Base-by-base conservation (phyloP, 2,329 filamentous ascomycete species). In the Catunica adiposa region DNA sequence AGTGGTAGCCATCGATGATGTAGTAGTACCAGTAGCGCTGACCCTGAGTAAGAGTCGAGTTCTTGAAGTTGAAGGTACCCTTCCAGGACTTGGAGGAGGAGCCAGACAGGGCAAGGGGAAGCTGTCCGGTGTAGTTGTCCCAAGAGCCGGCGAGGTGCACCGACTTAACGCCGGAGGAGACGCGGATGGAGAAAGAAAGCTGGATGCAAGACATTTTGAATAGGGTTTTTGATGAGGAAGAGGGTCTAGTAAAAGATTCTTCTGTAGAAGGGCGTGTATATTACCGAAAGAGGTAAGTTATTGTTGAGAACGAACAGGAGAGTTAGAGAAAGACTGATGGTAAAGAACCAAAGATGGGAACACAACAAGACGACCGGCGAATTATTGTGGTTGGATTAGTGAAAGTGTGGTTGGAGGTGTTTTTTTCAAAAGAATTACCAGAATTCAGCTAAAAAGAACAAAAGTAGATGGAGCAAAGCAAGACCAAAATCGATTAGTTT, bases 1-100 rank as follows among this genome's bases (percentile, higher is more conserved):
- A 84, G 71, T 96, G 89, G 81, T 96, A 96, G 64, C 92, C 92
- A 70, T 98, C 92, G 70, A 97, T 92, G 82, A 97, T 96, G 79
- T 96, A 98, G 82, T 98, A 98, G 83, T 97, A 98, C 92, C 92
- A 98, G 82, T 97, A 97, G 68, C 90, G 84, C 69, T 87, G 82
- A 68, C 90, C 89, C 64, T 87, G 77, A 75, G 90, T 83, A 64
- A 97, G 79, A 59, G 87, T 90, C 60, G 80, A 73, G 68, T 84
- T 84, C 73, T 92, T 86, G 75, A 98, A 96, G 73, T 88, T 84
- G 77, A 98, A 96, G 66, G 88, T 94, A 66, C 90, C 92, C 70
- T 89, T 86, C 89, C 90, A 97, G 63, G 85, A 85, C 77, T 95
- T 95, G 72, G 83, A 83, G 51, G 84, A 79, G 66, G 76, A 73